Base-by-base conservation (phyloP, 2,329 filamentous ascomycete genomes). In the Paecilomyces niveus region DNA sequence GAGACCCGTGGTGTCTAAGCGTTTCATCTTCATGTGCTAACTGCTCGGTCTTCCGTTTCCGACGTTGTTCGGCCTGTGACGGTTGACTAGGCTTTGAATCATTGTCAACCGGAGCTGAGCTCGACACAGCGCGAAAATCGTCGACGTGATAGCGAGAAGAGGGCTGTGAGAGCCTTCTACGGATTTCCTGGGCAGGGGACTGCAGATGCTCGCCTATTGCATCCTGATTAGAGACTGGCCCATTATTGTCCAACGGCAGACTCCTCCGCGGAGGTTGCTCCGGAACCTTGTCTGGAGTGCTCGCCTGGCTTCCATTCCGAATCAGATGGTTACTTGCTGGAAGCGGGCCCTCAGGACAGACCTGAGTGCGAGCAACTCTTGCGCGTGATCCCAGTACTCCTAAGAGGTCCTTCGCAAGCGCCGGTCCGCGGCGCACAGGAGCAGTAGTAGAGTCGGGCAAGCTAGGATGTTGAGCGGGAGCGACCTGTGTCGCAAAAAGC, bases 401-500 rank as follows among this genome's bases (percentile, higher is more conserved):
- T 57, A 58, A 24, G 35, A 58, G 54, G n/a, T 53, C 9, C 9
- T 32, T 55, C 8, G 33, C 32, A 15, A 13, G 13, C 10, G 31
- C 21, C n/a, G 53, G 39, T 35, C n/a, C 18, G 45, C 35, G 11
- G 52, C 45, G n/a, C 3, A 22, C 26, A n/a, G 5, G n/a, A 10
- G 22, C 55, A 4, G 54, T 8, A 49, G 24, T 22, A 24, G 9
- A 13, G 22, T 22, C 26, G 3, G 54, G 51, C 13, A 52, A n/a
- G 21, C 29, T 21, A 26, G 31, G 49, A 35, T 11, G 31, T 45
- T 65, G 18, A 24, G 31, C 24, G 21, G 56, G 24, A 26, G 63
- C 57, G 18, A 62, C 22, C 33, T 71, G 69, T 7, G 67, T 68
- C 33, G 62, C 58, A n/a, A 70, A 60, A 24, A 24, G 29, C 31